Evolutionary conservation across 2,329 filamentous ascomycete genomes (phyloP), one percentile per base, ranked within the genome.

Genomic region (Xylariaceae sp.): DNA sequence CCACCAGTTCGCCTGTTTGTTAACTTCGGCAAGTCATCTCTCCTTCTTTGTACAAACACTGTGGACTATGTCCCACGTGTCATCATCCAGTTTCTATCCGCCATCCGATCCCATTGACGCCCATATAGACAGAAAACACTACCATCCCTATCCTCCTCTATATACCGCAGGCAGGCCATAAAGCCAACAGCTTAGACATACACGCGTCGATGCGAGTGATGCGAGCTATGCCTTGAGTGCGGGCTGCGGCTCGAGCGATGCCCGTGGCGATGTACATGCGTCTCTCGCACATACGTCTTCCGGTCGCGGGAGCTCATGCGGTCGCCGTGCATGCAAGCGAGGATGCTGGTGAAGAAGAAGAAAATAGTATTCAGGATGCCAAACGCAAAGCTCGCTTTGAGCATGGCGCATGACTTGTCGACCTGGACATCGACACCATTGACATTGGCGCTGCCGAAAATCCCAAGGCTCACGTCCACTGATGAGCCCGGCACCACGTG

Each of bases 301-400:
- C 62, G 43, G 61, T 75, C 71, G 57, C 72, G 64, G 43, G 67
- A 68, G 70, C 60, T 45, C n/a, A 66, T 33, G 57, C 66, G 69
- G 55, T 77, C 78, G 69, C 75, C 87, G 72, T 77, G 81, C 61
- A 79, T 70, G 60, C 77, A 81, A 21, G 92, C 91, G 36, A 94
- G 77, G 23, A 93, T 73, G 45, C 84, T 82, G 3, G 91, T 94
- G 67, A 88, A 77, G 70, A 88, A 86, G 75, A 96, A 96, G 70
- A 92, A 87, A 60, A 94, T 76, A 61, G 79, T 77, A 71, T 94
- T 90, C 81, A 97, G 95, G 71, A 97, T 97, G 42, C 84, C 91
- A 63, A 97, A 86, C 2, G 91, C 93, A 74, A 91, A 97, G 62
- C 80, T 82, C 1, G 92, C 88, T 82, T 97, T 97, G 67, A 96